Percentiles rank a stretch among this genome's conserved stretches.
phyloP scores from a whole-genome alignment of 2,329 filamentous ascomycete genomes.

The Trichophyton simii region DNA sequence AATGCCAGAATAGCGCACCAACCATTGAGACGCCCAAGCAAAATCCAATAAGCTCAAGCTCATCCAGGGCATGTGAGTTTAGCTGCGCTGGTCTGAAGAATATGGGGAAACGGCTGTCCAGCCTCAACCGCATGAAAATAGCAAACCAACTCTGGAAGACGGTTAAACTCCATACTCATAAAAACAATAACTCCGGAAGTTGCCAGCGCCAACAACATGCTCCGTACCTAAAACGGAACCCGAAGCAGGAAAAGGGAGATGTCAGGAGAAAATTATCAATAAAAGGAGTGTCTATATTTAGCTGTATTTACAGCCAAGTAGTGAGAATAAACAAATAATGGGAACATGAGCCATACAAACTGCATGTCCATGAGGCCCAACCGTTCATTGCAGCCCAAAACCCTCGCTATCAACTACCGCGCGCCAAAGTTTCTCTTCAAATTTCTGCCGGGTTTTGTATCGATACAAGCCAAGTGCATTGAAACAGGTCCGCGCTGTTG shows the following conservation, averaged over 20 bases:
- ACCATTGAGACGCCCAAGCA: background rate
- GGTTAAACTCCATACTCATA: background rate
- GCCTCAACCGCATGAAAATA: background rate
- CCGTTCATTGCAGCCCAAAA: slow-evolving; percentile 67
- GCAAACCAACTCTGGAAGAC: background rate
- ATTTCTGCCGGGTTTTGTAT: slow-evolving; percentile 52
- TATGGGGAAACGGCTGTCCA: background rate
- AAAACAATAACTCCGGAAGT: background rate
- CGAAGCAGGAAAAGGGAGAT: background rate
- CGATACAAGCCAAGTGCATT: slow-evolving; percentile 68
- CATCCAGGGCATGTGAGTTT: background rate
- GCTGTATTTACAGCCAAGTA: background rate
- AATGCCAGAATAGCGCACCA: background rate
- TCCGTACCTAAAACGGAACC: background rate
- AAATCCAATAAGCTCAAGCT: background rate
- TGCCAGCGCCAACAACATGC: no score
- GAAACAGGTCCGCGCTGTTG: slow-evolving; percentile 82
- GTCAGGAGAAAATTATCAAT: no score
- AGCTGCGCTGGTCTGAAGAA: background rate
- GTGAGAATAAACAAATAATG: background rate
- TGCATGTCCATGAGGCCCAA: background rate
- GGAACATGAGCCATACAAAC: background rate
- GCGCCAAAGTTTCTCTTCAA: slow-evolving; percentile 65
- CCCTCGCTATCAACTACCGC: slow-evolving; percentile 85
- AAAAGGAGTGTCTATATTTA: background rate